Percentiles rank a stretch among this genome's conserved stretches.
Conservation (phyloP, 306 rosid species). For the Gleditsia sinensis region DNA sequence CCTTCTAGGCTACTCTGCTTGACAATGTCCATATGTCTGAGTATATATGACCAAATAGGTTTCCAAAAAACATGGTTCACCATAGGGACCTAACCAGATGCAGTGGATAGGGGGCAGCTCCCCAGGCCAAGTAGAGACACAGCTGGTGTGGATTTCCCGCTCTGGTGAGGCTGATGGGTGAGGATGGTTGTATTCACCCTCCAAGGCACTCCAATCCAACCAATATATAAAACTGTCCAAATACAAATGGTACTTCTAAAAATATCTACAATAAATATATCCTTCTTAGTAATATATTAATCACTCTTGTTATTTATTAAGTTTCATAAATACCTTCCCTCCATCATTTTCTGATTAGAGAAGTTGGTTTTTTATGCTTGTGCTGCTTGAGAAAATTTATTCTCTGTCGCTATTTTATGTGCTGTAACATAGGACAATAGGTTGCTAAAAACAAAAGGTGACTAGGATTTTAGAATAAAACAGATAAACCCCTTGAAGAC, state of each 20-base stretch:
- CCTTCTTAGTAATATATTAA: neutral
- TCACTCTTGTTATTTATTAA: neutral
- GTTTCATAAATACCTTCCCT: neutral
- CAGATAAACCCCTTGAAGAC: slow-evolving; percentile 1
- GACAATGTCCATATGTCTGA: neutral
- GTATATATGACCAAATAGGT: neutral
- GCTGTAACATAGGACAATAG: neutral
- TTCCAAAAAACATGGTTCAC: neutral
- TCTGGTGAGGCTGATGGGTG: neutral
- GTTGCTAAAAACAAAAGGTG: neutral
- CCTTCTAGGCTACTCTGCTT: neutral
- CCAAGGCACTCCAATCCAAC: neutral
- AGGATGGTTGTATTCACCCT: neutral
- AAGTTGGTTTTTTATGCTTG: neutral
- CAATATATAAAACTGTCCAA: neutral
- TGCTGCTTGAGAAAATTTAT: neutral
- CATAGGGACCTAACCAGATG: neutral
- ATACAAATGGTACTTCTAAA: neutral
- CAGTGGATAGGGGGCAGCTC: neutral
- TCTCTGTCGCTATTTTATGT: neutral
- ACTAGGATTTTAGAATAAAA: slow-evolving; percentile 1
- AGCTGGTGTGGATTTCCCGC: neutral
- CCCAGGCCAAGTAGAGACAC: neutral
- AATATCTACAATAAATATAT: neutral
- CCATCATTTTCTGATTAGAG: neutral